Evolutionary conservation across 805 yeast species (phyloP), one percentile per base, ranked within the genome.

Genomic region (Scheffersomyces lignosus): DNA sequence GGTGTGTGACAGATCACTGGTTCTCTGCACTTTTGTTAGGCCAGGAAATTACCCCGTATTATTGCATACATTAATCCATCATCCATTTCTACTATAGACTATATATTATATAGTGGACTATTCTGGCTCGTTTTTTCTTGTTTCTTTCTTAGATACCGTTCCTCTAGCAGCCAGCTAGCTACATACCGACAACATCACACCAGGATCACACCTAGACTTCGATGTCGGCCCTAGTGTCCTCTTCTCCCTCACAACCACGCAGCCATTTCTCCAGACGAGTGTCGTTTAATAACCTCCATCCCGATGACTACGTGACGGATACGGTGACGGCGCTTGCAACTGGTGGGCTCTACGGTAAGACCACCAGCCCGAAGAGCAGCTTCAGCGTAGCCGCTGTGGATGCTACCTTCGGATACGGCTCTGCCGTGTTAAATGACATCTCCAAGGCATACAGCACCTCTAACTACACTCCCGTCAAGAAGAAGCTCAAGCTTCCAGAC

Each of bases 211-310:
- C 37, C 8, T 18, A 18, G n/a, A 14, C 29, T 14, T 23, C 27
- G 4, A 7, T 20, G 27, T 6, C 13, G 4, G 9, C 22, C 13
- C 24, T 20, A 20, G 24, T 20, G 7, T 20, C 24, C 24, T 10
- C 24, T 7, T 7, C 24, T 7, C 24, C 7, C 24, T 7, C 24
- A 7, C 24, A 20, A 28, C n/a, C n/a, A n/a, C n/a, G n/a, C n/a
- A n/a, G n/a, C n/a, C n/a, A n/a, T n/a, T 62, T 52, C 40, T 36
- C 69, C 9, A 44, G 73, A 34, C 51, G 75, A 31, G 77, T 72
- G 3, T 70, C 75, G 10, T 72, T 72, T 54, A 69, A 67, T 45
- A 69, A 70, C 43, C 46, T 71, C 29, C 52, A 59, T 27, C 68
- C 68, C 37, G 47, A 49, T 24, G 51, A 52, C 33, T 51, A 50